Evolutionary conservation across 169 alveolate species (phyloP).

Genomic region (Eimeria brunetti): DNA sequence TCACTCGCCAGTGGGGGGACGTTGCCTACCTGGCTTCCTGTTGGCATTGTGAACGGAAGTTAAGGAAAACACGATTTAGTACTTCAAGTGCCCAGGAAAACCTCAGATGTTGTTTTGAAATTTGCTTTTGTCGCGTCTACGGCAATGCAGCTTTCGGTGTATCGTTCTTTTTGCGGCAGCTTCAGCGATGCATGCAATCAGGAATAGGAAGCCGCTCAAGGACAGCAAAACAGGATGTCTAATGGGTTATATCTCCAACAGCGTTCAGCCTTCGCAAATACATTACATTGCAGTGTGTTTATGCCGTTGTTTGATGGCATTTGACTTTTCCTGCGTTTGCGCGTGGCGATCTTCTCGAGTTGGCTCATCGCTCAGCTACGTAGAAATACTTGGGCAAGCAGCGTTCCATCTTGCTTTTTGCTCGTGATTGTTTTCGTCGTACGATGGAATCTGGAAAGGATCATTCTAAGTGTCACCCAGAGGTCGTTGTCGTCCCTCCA

Average conservation of each 20-base stretch:
- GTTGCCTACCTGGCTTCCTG: conserved; percentile 58
- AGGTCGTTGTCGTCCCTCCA: conserved; percentile 55
- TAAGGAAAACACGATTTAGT: neutral
- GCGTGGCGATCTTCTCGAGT: neutral
- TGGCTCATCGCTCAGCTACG: neutral
- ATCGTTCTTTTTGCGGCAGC: neutral
- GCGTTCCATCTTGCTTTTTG: neutral
- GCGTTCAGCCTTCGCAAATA: neutral
- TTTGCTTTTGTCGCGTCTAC: neutral
- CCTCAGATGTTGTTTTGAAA: neutral
- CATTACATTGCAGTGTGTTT: neutral
- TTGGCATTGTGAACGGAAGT: conserved; percentile 30
- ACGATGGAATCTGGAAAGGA: conserved; percentile 24
- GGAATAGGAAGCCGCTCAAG: conserved; percentile 6
- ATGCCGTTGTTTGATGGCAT: neutral
- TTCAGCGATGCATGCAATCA: conserved; percentile 12
- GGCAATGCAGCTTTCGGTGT: neutral
- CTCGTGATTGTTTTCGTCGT: neutral
- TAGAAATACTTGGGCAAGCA: neutral
- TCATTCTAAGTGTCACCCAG: neutral
- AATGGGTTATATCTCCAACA: neutral
- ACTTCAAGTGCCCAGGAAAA: neutral
- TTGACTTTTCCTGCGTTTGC: neutral
- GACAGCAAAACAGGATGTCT: neutral
- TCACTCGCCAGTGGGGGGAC: neutral